Conservation (phyloP, 2,329 filamentous ascomycete genomes). For the Ophioceras dolichostomum region DNA sequence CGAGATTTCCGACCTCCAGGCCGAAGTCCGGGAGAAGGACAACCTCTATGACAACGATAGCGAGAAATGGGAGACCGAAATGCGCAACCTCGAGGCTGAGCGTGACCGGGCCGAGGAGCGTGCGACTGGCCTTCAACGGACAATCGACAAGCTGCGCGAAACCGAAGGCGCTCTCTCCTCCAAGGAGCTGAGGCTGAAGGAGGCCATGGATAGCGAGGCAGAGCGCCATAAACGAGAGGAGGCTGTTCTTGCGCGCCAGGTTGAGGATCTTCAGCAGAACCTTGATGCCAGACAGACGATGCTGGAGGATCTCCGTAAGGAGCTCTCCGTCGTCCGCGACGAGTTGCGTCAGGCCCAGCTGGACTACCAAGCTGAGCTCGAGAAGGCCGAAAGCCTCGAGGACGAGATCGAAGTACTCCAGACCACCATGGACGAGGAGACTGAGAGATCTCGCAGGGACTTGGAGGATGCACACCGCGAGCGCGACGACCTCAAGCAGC, state of each 20-base stretch:
- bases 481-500: slow-evolving; percentile 27
- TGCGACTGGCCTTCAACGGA: slow-evolving; percentile 53
- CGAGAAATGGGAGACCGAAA: slow-evolving; percentile 61
- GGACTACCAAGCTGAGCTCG: slow-evolving; percentile 47
- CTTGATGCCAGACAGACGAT: slow-evolving; percentile 54
- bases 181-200: slow-evolving; percentile 55
- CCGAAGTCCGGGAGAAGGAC: slow-evolving; percentile 56
- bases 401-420: slow-evolving; percentile 69
- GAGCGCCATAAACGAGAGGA: slow-evolving; percentile 64
- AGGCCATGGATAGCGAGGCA: slow-evolving; percentile 57
- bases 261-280: slow-evolving; percentile 62
- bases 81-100: slow-evolving; percentile 51
- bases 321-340: slow-evolving; percentile 54
- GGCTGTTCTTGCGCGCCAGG: slow-evolving; percentile 55
- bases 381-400: slow-evolving; percentile 56
- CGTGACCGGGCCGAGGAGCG: slow-evolving; percentile 56
- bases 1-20: slow-evolving; percentile 50
- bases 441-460: slow-evolving; percentile 41
- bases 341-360: slow-evolving; percentile 57
- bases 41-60: slow-evolving; percentile 58
- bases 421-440: slow-evolving; percentile 50
- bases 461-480: slow-evolving; percentile 30
- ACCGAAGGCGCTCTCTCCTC: slow-evolving; percentile 54
- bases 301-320: slow-evolving; percentile 51
- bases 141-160: slow-evolving; percentile 58